Evolutionary conservation across 257 asterid genomes (phyloP), one percentile per base, ranked within the genome.

Genomic region (Solanum chilense): DNA sequence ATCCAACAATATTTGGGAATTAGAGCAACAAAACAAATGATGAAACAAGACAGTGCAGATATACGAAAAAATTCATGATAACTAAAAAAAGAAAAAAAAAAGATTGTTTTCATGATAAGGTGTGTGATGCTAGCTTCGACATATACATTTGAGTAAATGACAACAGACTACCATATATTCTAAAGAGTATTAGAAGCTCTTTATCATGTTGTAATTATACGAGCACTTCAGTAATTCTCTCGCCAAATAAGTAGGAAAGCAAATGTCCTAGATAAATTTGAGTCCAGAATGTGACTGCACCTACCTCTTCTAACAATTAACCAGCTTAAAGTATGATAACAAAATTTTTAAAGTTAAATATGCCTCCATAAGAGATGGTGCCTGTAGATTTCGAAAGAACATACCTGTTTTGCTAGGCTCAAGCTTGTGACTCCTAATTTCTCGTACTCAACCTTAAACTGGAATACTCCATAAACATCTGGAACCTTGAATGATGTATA

Each of bases 381-480:
- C 68, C n/a, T 80, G 42, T 29, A 75, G 87, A 86, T 80, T 86
- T 76, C 35, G 60, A 47, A 69, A 84, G 35, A 16, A 39, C 70
- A 75, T 44, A 93, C 98, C 98, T 94, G 98, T 89, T 95, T 94
- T 33, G 98, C 89, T 70, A 95, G 93, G 71, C 93, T 91, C 89
- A 95, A 87, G 87, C 88, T 89, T 88, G 98, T 91, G 86, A 93
- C 94, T 78, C 98, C 98, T 89, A 95, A 94, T 88, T 91, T 93
- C 86, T 93, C 90, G 81, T 95, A 95, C 91, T 94, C 98, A 56
- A 95, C 93, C 92, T 95, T 95, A 77, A 95, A 95, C 94, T 94
- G 98, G 93, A 95, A 95, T 84, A 95, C 98, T 64, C 98, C 98
- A 90, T 95, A 95, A 82, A 94, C 95, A 92, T 95, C 98, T 73